phyloP scores from a whole-genome alignment of 1,284 basidiomycete genomes.

The Butyriboletus appendiculatus region DNA sequence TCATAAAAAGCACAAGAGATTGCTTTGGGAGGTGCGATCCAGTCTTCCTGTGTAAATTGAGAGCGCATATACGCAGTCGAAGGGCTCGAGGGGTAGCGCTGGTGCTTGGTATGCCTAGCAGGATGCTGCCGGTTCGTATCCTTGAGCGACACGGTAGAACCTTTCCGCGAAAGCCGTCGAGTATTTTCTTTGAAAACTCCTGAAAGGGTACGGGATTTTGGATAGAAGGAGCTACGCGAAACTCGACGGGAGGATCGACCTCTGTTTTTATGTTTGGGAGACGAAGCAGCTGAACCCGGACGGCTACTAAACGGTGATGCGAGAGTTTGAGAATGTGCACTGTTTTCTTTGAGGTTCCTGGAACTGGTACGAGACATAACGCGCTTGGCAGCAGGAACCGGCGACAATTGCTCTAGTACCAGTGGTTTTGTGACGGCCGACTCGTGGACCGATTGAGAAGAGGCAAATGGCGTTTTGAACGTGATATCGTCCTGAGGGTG shows the following conservation, averaged over 20 bases:
- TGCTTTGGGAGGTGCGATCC: conserved; percentile 11
- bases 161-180: conserved; percentile 16
- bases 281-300: conserved; percentile 43
- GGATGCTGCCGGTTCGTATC: background rate
- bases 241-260: conserved; percentile 6
- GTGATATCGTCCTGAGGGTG: background rate
- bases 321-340: conserved; percentile 11
- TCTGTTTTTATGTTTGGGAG: conserved; percentile 35
- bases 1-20: background rate
- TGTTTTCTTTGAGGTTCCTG: conserved; percentile 50
- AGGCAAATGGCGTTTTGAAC: conserved; percentile 28
- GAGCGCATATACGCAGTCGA: conserved; percentile 32
- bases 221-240: conserved; percentile 14
- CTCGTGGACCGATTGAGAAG: conserved; percentile 8
- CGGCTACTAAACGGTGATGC: conserved; percentile 42
- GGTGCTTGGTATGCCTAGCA: conserved; percentile 14
- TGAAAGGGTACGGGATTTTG: conserved; percentile 29
- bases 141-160: conserved; percentile 22
- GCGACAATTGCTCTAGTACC: conserved; percentile 40
- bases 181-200: conserved; percentile 20
- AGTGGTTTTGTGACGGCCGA: background rate
- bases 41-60: conserved; percentile 11
- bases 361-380: conserved; percentile 47
- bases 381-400: conserved; percentile 43
- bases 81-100: conserved; percentile 23